A percentile compares a stretch with the other conserved stretches of the same genome.
Conservation (phyloP, 768 basidiomycete genomes). For the Arthromyces matolae region DNA sequence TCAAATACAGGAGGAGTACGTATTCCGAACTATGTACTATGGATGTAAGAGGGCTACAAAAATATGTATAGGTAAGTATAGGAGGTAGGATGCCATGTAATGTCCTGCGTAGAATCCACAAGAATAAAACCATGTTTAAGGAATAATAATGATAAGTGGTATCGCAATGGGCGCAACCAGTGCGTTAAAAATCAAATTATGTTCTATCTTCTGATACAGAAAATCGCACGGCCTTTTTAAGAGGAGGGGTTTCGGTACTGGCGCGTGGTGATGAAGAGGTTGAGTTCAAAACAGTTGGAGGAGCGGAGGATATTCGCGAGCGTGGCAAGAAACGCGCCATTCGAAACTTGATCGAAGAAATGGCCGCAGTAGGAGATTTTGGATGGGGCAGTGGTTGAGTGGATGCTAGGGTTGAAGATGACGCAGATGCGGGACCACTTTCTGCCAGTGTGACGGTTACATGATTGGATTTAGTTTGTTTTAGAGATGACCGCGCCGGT, state of each 20-base stretch:
- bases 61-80: constrained; percentile 10
- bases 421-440: constrained; percentile 41
- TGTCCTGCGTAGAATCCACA: background rate
- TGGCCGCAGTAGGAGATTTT: constrained; percentile 14
- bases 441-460: constrained; percentile 34
- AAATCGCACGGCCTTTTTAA: constrained; percentile 62
- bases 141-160: constrained; percentile 21
- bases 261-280: constrained; percentile 35
- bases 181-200: constrained; percentile 2
- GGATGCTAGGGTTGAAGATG: constrained; percentile 48
- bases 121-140: background rate
- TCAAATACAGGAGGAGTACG: constrained; percentile 1
- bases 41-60: constrained; percentile 10
- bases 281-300: constrained; percentile 31
- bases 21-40: constrained; percentile 3
- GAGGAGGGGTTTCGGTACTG: constrained; percentile 33
- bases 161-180: constrained; percentile 7
- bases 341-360: constrained; percentile 33
- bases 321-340: constrained; percentile 52
- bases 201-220: constrained; percentile 28
- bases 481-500: constrained; percentile 62
- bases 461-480: constrained; percentile 42
- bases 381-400: constrained; percentile 29
- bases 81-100: constrained; percentile 1
- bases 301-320: constrained; percentile 36